A percentile compares a stretch with the other conserved stretches of the same genome.
Evolutionary conservation across 2,329 filamentous ascomycete genomes (phyloP).

Genomic region (Alternaria panax): DNA sequence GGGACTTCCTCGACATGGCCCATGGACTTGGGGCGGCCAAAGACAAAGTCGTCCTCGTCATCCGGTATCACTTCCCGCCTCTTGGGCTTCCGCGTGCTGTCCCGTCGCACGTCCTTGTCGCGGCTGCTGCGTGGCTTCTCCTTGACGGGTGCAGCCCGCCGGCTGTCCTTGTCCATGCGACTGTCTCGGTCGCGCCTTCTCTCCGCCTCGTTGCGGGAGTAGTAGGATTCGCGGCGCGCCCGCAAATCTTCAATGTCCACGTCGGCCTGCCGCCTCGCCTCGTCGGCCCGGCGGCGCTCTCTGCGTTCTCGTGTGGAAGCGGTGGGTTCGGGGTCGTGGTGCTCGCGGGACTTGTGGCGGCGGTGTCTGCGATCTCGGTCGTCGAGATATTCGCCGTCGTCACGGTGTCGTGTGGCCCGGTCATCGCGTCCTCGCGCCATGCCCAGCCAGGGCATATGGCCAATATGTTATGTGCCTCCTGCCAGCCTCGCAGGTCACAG

Average conservation of each 20-base stretch:
- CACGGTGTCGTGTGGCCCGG: constrained; percentile 41
- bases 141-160: constrained; percentile 38
- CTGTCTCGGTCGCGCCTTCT: constrained; percentile 35
- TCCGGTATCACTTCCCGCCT: constrained; percentile 33
- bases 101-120: constrained; percentile 39
- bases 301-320: constrained; percentile 41
- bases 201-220: constrained; percentile 42
- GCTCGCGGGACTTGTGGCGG: constrained; percentile 34
- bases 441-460: constrained; percentile 34
- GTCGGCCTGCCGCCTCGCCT: constrained; percentile 39
- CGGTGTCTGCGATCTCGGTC: constrained; percentile 41
- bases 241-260: constrained; percentile 53
- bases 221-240: constrained; percentile 50
- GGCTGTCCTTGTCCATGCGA: constrained; percentile 43
- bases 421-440: constrained; percentile 46
- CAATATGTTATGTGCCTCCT: constrained; percentile 36
- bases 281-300: constrained; percentile 44
- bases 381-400: constrained; percentile 38
- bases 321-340: constrained; percentile 32
- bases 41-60: constrained; percentile 42
- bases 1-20: constrained; percentile 40
- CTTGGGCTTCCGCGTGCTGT: constrained; percentile 39
- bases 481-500: constrained; percentile 41
- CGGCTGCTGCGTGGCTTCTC: constrained; percentile 38
- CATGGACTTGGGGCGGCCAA: constrained; percentile 37